Conservation (phyloP, 73 alveolate genomes). For the Paramecium biaurelia region DNA sequence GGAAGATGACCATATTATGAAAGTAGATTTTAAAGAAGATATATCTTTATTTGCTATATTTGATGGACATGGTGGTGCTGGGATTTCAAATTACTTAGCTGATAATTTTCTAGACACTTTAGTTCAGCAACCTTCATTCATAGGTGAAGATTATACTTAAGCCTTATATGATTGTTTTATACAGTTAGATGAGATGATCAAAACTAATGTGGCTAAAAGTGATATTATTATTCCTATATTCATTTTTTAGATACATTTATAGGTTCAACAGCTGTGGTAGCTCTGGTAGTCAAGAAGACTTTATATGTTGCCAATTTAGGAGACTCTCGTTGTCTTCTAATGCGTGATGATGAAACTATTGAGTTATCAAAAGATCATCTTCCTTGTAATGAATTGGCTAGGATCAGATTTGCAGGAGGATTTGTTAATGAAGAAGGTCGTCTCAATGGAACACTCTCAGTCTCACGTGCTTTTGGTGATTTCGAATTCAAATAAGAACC, state of each 20-base stretch:
- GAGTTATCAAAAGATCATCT: conserved; percentile 55
- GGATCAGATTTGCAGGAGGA: conserved; percentile 65
- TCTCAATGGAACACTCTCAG: conserved; percentile 73
- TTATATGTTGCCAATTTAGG: conserved; percentile 65
- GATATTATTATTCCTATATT: background rate
- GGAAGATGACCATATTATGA: conserved; percentile 90
- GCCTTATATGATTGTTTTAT: background rate
- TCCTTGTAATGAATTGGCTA: conserved; percentile 54
- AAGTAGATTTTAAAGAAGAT: conserved; percentile 69
- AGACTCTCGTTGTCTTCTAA: conserved; percentile 56
- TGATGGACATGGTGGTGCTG: conserved; percentile 96
- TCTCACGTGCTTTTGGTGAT: conserved; percentile 87
- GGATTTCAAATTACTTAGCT: background rate
- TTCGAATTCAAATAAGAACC: conserved; percentile 74
- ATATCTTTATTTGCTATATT: conserved; percentile 85
- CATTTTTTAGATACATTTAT: background rate
- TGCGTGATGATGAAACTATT: conserved; percentile 59
- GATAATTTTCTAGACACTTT: background rate
- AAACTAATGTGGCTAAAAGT: background rate
- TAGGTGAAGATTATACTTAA: background rate
- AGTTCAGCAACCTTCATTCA: background rate
- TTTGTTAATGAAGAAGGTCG: conserved; percentile 66
- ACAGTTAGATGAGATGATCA: background rate
- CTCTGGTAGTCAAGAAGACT: conserved; percentile 46
- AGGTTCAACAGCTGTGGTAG: conserved; percentile 65